Percentiles rank a stretch among this genome's conserved stretches.
These are phyloP conservation scores for Aspergillus fructus DNA, from an alignment of 2,329 filamentous ascomycete species.

Conservation along the genomic window DNA sequence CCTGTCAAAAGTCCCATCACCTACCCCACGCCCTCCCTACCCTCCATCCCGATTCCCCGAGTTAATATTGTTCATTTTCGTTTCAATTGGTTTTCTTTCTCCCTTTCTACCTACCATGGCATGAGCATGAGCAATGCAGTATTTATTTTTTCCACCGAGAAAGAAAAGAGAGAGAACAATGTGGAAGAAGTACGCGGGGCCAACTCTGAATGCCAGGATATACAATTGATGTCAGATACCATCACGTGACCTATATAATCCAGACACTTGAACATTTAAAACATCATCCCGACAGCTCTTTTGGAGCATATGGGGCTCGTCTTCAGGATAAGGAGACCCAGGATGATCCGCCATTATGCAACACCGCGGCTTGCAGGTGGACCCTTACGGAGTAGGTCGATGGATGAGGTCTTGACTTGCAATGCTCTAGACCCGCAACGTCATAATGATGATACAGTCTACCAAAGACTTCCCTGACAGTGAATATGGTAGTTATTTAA, in stretches of 20 bases:
- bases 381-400: not conserved
- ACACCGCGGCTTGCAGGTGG: not conserved
- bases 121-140: conserved; percentile 3
- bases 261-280: not conserved
- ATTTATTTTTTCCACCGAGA: not conserved
- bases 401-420: not conserved
- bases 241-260: conserved; percentile 11
- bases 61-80: conserved; percentile 14
- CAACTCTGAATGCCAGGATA: not conserved
- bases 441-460: conserved; percentile 10
- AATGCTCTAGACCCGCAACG: conserved; percentile 7
- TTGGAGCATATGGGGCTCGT: not conserved
- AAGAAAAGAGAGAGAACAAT: not conserved
- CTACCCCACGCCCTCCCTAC: not conserved
- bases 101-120: not conserved
- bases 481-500: not conserved
- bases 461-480: not conserved
- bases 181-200: not conserved
- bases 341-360: not conserved
- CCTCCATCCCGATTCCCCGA: conserved; percentile 8
- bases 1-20: conserved; percentile 15
- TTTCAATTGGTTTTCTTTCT: too few species aligned
- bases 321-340: not conserved
- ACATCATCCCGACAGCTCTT: too few species aligned
- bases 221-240: not conserved